These are phyloP conservation scores for Viridothelium virens DNA, from an alignment of 495 filamentous ascomycete species.

Conservation along the genomic window DNA sequence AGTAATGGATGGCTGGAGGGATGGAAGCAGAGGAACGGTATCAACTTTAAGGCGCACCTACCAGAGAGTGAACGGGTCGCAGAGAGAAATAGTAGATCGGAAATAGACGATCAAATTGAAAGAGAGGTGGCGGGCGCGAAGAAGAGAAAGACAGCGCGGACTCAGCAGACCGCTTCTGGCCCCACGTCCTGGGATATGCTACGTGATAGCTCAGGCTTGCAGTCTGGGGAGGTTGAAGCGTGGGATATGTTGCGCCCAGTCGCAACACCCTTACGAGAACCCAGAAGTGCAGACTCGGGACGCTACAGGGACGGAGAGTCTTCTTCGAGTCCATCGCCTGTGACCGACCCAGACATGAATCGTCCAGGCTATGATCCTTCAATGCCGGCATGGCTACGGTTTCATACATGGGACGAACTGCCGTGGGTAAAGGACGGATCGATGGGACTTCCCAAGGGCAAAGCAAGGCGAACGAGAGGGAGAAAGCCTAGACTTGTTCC, in stretches of 20 bases:
- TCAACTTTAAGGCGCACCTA: background rate
- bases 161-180: background rate
- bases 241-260: slow-evolving; percentile 5
- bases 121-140: background rate
- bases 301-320: background rate
- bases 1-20: slow-evolving; percentile 8
- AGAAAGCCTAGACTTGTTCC: background rate
- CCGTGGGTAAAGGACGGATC: slow-evolving; percentile 5
- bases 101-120: slow-evolving; percentile 7
- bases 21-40: slow-evolving; percentile 4
- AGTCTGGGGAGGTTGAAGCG: background rate
- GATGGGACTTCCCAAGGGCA: background rate
- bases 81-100: background rate
- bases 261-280: background rate
- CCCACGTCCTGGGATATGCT: background rate
- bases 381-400: slow-evolving; percentile 4
- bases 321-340: background rate
- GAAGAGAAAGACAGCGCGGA: background rate
- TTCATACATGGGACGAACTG: background rate
- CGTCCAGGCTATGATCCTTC: background rate
- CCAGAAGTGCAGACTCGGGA: background rate
- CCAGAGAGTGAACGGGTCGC: background rate
- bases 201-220: background rate
- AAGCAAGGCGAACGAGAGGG: background rate
- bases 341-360: background rate